phyloP scores from a whole-genome alignment of 1,284 basidiomycete species.

The Ceratobasidium sp. region DNA sequence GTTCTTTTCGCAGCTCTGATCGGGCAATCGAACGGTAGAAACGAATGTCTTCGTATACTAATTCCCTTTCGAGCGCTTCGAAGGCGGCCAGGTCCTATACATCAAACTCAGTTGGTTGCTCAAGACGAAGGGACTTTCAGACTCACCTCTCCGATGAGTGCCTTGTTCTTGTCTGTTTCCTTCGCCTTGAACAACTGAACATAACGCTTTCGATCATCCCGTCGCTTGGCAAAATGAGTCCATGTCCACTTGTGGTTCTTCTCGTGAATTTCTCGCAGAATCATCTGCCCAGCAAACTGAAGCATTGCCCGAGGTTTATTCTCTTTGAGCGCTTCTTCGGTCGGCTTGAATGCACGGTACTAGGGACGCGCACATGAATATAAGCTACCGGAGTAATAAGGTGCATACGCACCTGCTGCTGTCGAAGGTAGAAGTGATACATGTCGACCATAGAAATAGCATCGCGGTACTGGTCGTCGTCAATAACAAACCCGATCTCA shows the following conservation, averaged over 20 bases:
- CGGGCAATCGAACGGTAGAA: conserved; percentile 98
- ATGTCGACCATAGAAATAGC: conserved; percentile 94
- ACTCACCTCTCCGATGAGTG: conserved; percentile 64
- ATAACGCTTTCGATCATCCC: conserved; percentile 86
- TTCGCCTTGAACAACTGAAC: conserved; percentile 90
- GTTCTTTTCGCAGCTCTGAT: conserved; percentile 88
- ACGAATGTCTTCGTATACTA: conserved; percentile 95
- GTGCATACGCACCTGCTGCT: conserved; percentile 72
- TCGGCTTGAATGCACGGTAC: conserved; percentile 85
- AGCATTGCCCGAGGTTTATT: conserved; percentile 81
- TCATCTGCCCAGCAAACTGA: conserved; percentile 84
- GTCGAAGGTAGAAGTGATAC: conserved; percentile 95
- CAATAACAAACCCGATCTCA: conserved; percentile 92
- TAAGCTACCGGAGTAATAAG: neutral
- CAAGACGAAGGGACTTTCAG: neutral
- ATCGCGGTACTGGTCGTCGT: conserved; percentile 96
- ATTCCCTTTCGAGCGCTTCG: conserved; percentile 79
- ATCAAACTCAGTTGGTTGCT: conserved; percentile 10
- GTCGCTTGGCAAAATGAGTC: conserved; percentile 87
- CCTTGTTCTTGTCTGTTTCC: conserved; percentile 56
- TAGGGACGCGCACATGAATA: conserved; percentile 54
- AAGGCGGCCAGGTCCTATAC: conserved; percentile 72
- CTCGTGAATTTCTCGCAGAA: conserved; percentile 88
- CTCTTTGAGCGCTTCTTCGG: conserved; percentile 66
- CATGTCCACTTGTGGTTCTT: conserved; percentile 90